phyloP scores from a whole-genome alignment of 2,329 filamentous ascomycete species.

The Graphilbum fragrans region DNA sequence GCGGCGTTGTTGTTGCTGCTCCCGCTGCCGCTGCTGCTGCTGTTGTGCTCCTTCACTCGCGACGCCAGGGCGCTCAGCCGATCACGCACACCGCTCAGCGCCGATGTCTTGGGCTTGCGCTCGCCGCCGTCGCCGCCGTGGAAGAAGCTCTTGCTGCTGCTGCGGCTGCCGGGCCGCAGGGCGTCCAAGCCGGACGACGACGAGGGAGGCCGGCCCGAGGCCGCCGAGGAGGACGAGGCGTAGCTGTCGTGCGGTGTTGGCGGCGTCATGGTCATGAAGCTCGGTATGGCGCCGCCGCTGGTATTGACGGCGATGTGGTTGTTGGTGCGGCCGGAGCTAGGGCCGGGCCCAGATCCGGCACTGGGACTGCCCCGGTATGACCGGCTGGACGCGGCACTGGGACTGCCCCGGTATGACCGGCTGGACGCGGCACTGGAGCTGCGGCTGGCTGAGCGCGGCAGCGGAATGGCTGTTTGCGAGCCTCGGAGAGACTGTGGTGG shows the following conservation, averaged over 20 bases:
- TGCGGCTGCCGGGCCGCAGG: slow-evolving; percentile 11
- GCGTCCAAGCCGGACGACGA: slow-evolving; percentile 4
- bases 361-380: slow-evolving; percentile 26
- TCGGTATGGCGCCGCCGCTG: slow-evolving; percentile 19
- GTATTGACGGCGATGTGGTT: neutral
- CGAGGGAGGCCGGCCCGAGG: slow-evolving; percentile 8
- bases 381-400: slow-evolving; percentile 11
- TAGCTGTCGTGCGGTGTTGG: slow-evolving; percentile 24
- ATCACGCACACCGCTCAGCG: slow-evolving; percentile 11
- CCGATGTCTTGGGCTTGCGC: slow-evolving; percentile 7
- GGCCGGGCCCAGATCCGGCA: neutral
- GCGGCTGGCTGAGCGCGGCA: slow-evolving; percentile 32
- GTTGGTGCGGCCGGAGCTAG: neutral
- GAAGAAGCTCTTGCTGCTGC: slow-evolving; percentile 2
- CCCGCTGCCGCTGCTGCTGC: neutral
- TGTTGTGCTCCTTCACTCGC: slow-evolving; percentile 12
- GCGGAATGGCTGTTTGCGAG: slow-evolving; percentile 34
- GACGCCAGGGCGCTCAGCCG: slow-evolving; percentile 15
- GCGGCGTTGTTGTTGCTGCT: neutral
- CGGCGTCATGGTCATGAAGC: slow-evolving; percentile 34
- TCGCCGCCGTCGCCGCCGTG: neutral
- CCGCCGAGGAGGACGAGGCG: slow-evolving; percentile 7
- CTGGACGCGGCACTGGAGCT: slow-evolving; percentile 40
- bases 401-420: slow-evolving; percentile 26
- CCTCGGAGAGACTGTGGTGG: slow-evolving; percentile 41